These are phyloP conservation scores for Toxoplasma gondii DNA, from an alignment of 169 alveolate species.

Conservation along the genomic window DNA sequence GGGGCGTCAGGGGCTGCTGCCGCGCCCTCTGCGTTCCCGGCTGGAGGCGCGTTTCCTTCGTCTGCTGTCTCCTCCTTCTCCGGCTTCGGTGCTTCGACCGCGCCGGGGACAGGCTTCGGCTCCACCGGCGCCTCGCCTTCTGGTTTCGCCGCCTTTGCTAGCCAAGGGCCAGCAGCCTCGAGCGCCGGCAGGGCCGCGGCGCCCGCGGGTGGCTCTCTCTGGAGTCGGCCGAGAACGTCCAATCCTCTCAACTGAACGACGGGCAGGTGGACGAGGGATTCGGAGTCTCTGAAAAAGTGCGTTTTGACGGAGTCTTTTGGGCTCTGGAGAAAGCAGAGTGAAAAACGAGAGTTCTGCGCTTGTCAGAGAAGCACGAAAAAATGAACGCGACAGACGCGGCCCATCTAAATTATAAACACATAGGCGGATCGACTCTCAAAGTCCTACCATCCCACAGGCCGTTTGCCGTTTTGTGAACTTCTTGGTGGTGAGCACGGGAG, in stretches of 20 bases:
- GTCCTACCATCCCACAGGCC: too few species aligned
- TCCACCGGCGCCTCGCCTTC: background rate
- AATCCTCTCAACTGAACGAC: background rate
- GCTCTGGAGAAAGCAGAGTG: too few species aligned
- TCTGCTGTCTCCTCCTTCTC: background rate
- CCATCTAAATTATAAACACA: too few species aligned
- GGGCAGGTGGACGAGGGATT: background rate
- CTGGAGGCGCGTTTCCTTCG: background rate
- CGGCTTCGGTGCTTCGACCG: background rate
- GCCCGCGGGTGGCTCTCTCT: conserved; percentile 6
- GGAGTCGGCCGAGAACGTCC: conserved; percentile 9
- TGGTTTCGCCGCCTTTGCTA: background rate
- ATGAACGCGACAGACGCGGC: too few species aligned
- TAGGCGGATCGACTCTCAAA: too few species aligned
- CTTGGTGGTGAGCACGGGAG: too few species aligned
- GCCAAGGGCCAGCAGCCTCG: background rate
- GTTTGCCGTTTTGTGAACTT: too few species aligned
- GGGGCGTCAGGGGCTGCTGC: background rate
- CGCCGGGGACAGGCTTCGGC: background rate
- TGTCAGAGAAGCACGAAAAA: too few species aligned
- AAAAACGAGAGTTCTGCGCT: too few species aligned
- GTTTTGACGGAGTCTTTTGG: too few species aligned
- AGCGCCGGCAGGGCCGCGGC: background rate
- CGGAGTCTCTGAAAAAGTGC: too few species aligned
- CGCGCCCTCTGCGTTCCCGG: background rate